phyloP scores from a whole-genome alignment of 139 green algal genomes.

The Dunaliella primolecta region DNA sequence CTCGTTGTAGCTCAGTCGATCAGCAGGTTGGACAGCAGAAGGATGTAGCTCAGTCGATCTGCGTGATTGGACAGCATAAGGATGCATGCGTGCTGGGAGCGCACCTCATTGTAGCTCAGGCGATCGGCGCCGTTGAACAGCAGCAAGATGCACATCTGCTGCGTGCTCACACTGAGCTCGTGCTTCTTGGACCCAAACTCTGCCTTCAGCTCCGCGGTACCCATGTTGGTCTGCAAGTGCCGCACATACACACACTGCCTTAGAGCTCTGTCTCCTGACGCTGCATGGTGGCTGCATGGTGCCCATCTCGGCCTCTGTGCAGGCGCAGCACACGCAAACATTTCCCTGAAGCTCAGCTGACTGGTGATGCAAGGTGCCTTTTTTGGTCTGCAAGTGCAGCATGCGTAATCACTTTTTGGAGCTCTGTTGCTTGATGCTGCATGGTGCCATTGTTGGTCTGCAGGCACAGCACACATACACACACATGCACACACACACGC shows the following conservation, averaged over 20 bases:
- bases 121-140: slow-evolving; percentile 91
- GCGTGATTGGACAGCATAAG: slow-evolving; percentile 93
- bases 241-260: background rate
- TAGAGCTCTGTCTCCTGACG: background rate
- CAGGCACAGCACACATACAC: background rate
- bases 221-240: slow-evolving; percentile 82
- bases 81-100: slow-evolving; percentile 43
- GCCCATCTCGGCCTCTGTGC: background rate
- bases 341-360: background rate
- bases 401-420: background rate
- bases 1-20: no score
- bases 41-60: slow-evolving; percentile 43
- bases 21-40: no score
- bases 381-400: no score
- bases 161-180: slow-evolving; percentile 89
- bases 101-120: slow-evolving; percentile 31
- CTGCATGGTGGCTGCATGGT: background rate
- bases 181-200: slow-evolving; percentile 70
- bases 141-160: slow-evolving; percentile 90
- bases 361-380: background rate
- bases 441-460: background rate
- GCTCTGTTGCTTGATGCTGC: background rate
- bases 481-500: background rate
- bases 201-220: slow-evolving; percentile 84
- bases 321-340: background rate